Evolutionary conservation across 2,329 filamentous ascomycete genomes (phyloP), one percentile per base, ranked within the genome.

Genomic region (Lasiodiplodia sp.): DNA sequence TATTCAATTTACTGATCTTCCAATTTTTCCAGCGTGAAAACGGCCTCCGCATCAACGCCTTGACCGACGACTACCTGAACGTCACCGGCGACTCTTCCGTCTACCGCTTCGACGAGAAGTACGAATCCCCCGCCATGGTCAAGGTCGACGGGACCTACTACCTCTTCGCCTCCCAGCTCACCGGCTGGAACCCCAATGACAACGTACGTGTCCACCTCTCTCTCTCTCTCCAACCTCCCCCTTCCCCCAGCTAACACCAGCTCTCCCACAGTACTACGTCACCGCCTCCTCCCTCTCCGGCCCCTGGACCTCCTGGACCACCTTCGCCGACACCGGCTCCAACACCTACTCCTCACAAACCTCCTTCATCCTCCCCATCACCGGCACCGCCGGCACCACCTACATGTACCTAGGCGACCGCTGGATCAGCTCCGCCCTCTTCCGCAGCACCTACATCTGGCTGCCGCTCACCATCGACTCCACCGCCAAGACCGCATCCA

Each of bases 321-420:
- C 84, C 1, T 90, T 91, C 65, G 88, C 86, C 0, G 83, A 86
- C 23, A 73, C 78, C 0, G 88, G 87, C 0, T 82, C 84, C 80
- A 83, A 84, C 57, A 91, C 89, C 0, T 90, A 87, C 72, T 78
- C 79, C 16, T 88, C 85, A 1, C 89, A 92, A 73, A 89, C 87
- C 0, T 87, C 82, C 44, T 90, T 84, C 71, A 82, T 91, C 25
- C 82, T 91, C 23, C 76, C 78, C 4, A 74, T 86, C 31, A 11
- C 57, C 14, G 65, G 65, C 28, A 0, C 18, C 34, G 1, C 56
- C 0, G 75, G 79, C 49, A 77, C 79, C 49, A 76, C 73, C 6
- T 82, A 82, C 60, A 84, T 90, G 70, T 92, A 91, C 77, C 86
- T 91, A 78, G 89, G 90, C 23, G 89, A 92, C 77, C 86, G 90